Base-by-base conservation (phyloP, 2,329 filamentous ascomycete genomes). In the Fusarium sp. region DNA sequence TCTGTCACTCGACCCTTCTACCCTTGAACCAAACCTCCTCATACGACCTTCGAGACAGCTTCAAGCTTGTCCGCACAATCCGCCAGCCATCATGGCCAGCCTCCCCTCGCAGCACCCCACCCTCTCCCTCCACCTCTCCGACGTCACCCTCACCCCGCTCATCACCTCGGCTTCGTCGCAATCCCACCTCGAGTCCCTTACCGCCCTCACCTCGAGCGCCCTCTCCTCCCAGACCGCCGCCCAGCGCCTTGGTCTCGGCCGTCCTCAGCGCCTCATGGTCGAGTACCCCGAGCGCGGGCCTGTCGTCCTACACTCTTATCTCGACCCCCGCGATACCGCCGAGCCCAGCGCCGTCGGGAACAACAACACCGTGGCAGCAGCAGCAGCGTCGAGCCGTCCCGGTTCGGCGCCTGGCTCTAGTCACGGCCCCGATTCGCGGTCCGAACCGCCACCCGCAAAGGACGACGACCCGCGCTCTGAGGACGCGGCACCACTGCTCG, bases 261-360 rank as follows among this genome's bases (percentile, higher is more conserved):
- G 78, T 8, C 87, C 89, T 4, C 84, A 88, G 76, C 87, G 89
- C 79, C 85, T 91, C 71, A 87, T 91, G 80, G 85, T 91, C 77
- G 89, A 91, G 78, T 88, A 88, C 77, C 82, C 81, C 4, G 81
- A 83, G 42, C 80, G 81, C 57, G 84, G 83, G 24, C 80, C 84
- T 72, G 80, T 85, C 57, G 79, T 86, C 51, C 75, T 86, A 29
- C 81, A 87, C 70, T 86, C 85, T 27, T 89, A 85, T 75, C 79
- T 88, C 69, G 84, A 85, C 65, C 83, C 83, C 27, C 78, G 75
- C 66, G 80, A 81, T 36, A 66, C 75, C 40, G 63, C 51, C 38
- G 71, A 73, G 27, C 27, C 71, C 55, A 57, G 55, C 57, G 49
- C 62, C 46, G 27, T 11, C 46, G 61, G 53, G n/a, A 62, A 64